These are phyloP conservation scores for Fusarium graminum DNA, from an alignment of 2,329 filamentous ascomycete species.

Conservation along the genomic window DNA sequence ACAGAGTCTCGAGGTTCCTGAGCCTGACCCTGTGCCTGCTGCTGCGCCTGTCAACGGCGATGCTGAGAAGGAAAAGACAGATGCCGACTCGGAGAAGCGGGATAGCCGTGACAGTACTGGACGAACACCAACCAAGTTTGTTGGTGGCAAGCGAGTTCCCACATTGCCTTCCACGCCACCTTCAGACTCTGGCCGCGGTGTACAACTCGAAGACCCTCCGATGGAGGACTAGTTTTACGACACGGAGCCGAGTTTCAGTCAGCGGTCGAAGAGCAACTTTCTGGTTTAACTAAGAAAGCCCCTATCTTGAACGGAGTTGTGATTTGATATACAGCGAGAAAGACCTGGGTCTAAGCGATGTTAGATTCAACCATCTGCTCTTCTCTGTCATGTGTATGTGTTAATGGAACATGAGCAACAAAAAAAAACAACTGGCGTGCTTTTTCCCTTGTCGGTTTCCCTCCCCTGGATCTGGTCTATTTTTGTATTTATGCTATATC, in stretches of 20 bases:
- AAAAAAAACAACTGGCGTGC: slow-evolving; percentile 46
- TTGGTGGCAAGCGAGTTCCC: slow-evolving; percentile 61
- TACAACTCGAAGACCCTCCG: slow-evolving; percentile 65
- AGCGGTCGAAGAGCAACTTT: slow-evolving; percentile 25
- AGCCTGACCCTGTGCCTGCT: slow-evolving; percentile 58
- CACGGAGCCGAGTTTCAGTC: slow-evolving; percentile 24
- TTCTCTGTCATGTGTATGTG: slow-evolving; percentile 47
- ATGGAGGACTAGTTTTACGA: slow-evolving; percentile 61
- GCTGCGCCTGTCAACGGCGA: slow-evolving; percentile 60
- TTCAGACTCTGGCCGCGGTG: slow-evolving; percentile 56
- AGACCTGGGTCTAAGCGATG: slow-evolving; percentile 19
- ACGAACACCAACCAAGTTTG: slow-evolving; percentile 60
- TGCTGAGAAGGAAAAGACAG: slow-evolving; percentile 45
- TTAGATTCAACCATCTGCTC: slow-evolving; percentile 27
- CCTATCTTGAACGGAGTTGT: slow-evolving; percentile 36
- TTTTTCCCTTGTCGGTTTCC: slow-evolving; percentile 38
- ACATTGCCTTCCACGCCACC: slow-evolving; percentile 49
- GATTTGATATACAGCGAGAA: slow-evolving; percentile 31
- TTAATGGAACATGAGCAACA: slow-evolving; percentile 51
- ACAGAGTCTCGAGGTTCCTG: slow-evolving; percentile 85
- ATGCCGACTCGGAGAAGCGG: slow-evolving; percentile 65
- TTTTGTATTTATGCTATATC: slow-evolving; percentile 50
- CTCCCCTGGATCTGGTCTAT: slow-evolving; percentile 33
- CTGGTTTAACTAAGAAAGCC: slow-evolving; percentile 22
- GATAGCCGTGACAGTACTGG: slow-evolving; percentile 76